Evolutionary conservation across 805 yeast species (phyloP).

Genomic region (Myxozyma udenii): DNA sequence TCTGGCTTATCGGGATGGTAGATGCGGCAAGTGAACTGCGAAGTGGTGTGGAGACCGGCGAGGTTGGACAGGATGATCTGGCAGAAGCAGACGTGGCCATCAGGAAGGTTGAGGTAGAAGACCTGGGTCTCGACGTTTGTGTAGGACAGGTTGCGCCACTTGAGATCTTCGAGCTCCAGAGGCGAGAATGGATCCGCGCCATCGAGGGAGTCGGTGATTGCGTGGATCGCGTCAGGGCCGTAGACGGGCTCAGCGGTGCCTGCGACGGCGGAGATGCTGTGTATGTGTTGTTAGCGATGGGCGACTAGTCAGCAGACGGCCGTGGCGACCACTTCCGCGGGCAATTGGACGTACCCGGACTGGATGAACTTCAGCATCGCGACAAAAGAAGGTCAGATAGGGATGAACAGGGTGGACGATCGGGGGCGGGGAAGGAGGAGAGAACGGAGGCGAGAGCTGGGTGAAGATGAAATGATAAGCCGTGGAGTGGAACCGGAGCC

Average conservation of each 20-base stretch:
- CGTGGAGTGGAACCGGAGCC: no score
- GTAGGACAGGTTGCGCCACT: conserved; percentile 68
- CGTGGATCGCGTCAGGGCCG: conserved; percentile 85
- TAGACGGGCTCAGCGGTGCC: conserved; percentile 98
- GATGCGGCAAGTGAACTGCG: conserved; percentile 89
- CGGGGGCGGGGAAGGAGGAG: no score
- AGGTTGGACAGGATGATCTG: conserved; percentile 93
- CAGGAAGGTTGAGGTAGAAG: conserved; percentile 69
- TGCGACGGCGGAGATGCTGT: conserved; percentile 74
- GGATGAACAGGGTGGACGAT: no score
- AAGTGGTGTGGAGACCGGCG: conserved; percentile 69
- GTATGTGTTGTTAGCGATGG: neutral
- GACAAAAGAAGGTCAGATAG: neutral
- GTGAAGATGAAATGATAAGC: no score
- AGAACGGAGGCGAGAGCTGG: no score
- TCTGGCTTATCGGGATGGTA: conserved; percentile 53
- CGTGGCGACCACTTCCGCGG: no score
- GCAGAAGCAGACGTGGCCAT: conserved; percentile 66
- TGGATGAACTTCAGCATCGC: conserved; percentile 77
- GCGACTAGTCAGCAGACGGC: neutral
- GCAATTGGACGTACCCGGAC: conserved; percentile 46
- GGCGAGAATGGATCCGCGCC: conserved; percentile 56
- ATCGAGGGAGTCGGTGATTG: conserved; percentile 64
- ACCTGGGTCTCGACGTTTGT: conserved; percentile 96
- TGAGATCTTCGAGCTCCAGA: conserved; percentile 64